Evolutionary conservation across 352 stramenopile species (phyloP).

Genomic region (Discostella stelligera): DNA sequence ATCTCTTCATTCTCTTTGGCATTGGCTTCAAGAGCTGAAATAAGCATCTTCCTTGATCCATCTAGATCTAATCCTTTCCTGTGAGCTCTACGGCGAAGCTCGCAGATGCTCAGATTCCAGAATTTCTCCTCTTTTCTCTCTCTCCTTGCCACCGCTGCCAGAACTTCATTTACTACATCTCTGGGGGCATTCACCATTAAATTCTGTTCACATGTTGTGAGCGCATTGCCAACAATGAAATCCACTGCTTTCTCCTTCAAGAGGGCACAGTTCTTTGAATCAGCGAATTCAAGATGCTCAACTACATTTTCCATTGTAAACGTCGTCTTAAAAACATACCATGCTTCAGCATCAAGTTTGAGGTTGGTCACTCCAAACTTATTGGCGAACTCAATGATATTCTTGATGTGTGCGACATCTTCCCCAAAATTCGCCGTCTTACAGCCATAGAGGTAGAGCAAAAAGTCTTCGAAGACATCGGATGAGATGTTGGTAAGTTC

Average conservation of each 20-base stretch:
- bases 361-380: slow-evolving; percentile 9
- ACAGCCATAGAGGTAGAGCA: slow-evolving; percentile 18
- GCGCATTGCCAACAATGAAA: slow-evolving; percentile 14
- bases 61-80: slow-evolving; percentile 4
- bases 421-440: background rate
- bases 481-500: slow-evolving; percentile 8
- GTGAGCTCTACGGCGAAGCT: slow-evolving; percentile 6
- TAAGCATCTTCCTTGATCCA: slow-evolving; percentile 4
- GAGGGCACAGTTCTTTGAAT: slow-evolving; percentile 11
- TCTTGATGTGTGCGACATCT: background rate
- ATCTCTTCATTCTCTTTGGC: background rate
- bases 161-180: slow-evolving; percentile 5
- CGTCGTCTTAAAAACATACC: slow-evolving; percentile 2
- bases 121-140: background rate
- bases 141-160: background rate
- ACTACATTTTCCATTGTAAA: slow-evolving; percentile 16
- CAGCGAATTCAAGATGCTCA: slow-evolving; percentile 8
- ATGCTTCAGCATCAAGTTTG: slow-evolving; percentile 11
- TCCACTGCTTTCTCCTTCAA: slow-evolving; percentile 20
- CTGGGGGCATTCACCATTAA: slow-evolving; percentile 5
- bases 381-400: slow-evolving; percentile 3
- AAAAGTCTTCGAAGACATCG: background rate
- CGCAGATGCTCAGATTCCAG: background rate
- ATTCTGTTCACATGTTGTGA: background rate
- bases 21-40: background rate